These are phyloP conservation scores for Porogramme epimiltina DNA, from an alignment of 1,284 basidiomycete species.

Conservation along the genomic window DNA sequence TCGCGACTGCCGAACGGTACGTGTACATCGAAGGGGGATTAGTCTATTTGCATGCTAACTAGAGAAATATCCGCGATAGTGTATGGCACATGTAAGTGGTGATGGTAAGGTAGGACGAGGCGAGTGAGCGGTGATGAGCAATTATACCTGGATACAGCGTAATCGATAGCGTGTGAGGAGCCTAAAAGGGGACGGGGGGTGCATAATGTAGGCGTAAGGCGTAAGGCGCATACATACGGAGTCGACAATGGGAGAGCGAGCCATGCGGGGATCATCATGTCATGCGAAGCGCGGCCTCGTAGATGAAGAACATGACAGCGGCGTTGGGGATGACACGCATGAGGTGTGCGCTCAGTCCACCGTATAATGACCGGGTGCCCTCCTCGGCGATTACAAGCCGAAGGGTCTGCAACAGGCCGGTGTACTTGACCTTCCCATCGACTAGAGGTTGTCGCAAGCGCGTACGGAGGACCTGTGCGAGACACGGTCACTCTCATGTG, in stretches of 20 bases:
- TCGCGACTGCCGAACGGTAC: too few species aligned
- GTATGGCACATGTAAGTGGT: conserved; percentile 17
- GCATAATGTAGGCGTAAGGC: not conserved
- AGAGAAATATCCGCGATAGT: conserved; percentile 7
- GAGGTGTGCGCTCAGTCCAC: conserved; percentile 92
- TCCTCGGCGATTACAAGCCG: conserved; percentile 89
- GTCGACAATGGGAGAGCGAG: not conserved
- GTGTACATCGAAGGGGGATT: not conserved
- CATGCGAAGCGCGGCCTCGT: conserved; percentile 76
- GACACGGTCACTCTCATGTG: not conserved
- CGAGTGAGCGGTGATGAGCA: conserved; percentile 15
- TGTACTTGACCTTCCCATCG: conserved; percentile 82
- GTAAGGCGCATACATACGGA: not conserved
- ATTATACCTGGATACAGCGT: conserved; percentile 18
- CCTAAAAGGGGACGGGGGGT: not conserved
- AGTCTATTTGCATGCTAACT: conserved; percentile 15
- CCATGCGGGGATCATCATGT: conserved; percentile 7
- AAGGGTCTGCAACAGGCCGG: conserved; percentile 85
- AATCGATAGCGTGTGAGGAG: conserved; percentile 16
- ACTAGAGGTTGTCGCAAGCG: conserved; percentile 86
- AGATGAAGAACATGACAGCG: conserved; percentile 93
- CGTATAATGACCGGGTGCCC: conserved; percentile 84
- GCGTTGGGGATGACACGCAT: conserved; percentile 98
- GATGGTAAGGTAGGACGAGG: conserved; percentile 7
- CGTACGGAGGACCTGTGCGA: conserved; percentile 81